These are phyloP conservation scores for Schizosaccharomyces pombe DNA, from an alignment of 805 yeast species.

Conservation along the genomic window ASM294v3 CU329670.1:1187501-1188000, in stretches of 20 bases:
- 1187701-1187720: slow-evolving; percentile 27
- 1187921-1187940: too few relatives aligned
- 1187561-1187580: slow-evolving; percentile 25
- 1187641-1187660: slow-evolving; percentile 18
- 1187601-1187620: slow-evolving; percentile 26
- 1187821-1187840: background rate
- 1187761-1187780: slow-evolving; percentile 29
- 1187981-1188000: too few relatives aligned
- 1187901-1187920: too few relatives aligned
- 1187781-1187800: slow-evolving; percentile 26
- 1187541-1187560: slow-evolving; percentile 16
- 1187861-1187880: too few relatives aligned
- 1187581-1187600: slow-evolving; percentile 26
- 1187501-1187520: slow-evolving; percentile 26
- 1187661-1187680: slow-evolving; percentile 20
- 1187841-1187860: background rate
- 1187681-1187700: slow-evolving; percentile 27
- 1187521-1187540: slow-evolving; percentile 23
- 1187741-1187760: slow-evolving; percentile 23
- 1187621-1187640: slow-evolving; percentile 27
- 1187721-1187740: slow-evolving; percentile 22
- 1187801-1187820: slow-evolving; percentile 16
- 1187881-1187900: too few relatives aligned
- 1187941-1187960: too few relatives aligned
- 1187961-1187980: too few relatives aligned